Base-by-base conservation (phyloP, 2,329 filamentous ascomycete genomes). In the Monilinia polystroma region DNA sequence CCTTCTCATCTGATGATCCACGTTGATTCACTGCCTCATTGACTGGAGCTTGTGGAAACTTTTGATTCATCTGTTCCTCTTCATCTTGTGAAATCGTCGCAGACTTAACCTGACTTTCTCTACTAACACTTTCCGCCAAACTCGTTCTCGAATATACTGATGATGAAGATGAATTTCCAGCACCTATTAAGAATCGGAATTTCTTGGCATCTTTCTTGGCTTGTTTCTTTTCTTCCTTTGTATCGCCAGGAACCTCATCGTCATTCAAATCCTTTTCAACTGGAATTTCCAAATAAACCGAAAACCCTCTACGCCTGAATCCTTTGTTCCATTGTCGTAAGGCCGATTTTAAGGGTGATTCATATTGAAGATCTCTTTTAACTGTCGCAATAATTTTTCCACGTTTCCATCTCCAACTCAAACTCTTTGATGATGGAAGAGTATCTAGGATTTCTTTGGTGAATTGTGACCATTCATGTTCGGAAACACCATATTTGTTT, bases 381-480 rank as follows among this genome's bases (percentile, higher is more conserved):
- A 65, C 47, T 18, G 29, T 53, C 14, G 45, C 47, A 10, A 41
- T 41, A 10, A 66, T 66, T 26, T 62, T 60, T 10, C 51, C 56
- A 18, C 58, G 58, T 20, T 62, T 66, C 55, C 47, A 58, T 32
- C 26, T 18, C 64, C 64, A 66, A n/a, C 35, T 53, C 6, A 51
- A 35, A 12, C 53, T 58, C 26, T 52, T 52, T 11, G 56, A 51
- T 16, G 55, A 26, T 18, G 58, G 56, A 12, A 53, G 67, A 11
- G 71, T 71, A 7, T 69, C 66, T 1, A 73, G 64, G 35, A 74
- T 63, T 26, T 71, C 72, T 32, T 62, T 66, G n/a, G 51, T 73
- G 51, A 74, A 74, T 57, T 70, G 68, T 49, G 67, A 56, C 73
- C 73, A 75, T 67, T 73, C 60, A 14, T 72, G 69, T 10, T 68